Evolutionary conservation across 2,329 filamentous ascomycete species (phyloP).

Genomic region (Ceratocystis ficicola): DNA sequence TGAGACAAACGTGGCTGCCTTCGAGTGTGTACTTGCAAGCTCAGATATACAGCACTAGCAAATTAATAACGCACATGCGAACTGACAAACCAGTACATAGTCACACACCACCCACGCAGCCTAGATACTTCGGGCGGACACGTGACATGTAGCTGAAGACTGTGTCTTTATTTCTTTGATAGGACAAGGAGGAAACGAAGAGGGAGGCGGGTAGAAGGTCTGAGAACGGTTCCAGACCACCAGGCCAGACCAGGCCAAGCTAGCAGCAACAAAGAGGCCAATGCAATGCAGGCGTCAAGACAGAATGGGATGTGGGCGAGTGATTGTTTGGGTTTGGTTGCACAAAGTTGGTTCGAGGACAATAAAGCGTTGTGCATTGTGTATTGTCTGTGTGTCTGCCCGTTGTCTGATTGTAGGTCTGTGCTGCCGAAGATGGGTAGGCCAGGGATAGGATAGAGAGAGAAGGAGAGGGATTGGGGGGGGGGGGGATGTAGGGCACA

Average conservation of each 20-base stretch:
- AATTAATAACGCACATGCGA: background rate
- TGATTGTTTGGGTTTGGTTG: slow-evolving; percentile 7
- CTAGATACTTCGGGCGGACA: too few relatives aligned
- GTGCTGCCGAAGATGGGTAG: background rate
- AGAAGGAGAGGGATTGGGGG: too few relatives aligned
- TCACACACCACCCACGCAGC: too few relatives aligned
- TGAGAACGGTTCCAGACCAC: too few relatives aligned
- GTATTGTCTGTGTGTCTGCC: too few relatives aligned
- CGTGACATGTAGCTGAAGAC: background rate
- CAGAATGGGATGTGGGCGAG: background rate
- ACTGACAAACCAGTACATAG: too few relatives aligned
- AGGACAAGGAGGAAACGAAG: too few relatives aligned
- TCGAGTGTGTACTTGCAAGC: background rate
- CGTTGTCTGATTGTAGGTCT: background rate
- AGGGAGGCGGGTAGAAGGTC: too few relatives aligned
- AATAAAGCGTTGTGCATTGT: background rate
- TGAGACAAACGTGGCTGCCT: background rate
- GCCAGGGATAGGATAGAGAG: background rate
- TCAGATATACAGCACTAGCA: background rate
- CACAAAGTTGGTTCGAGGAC: background rate
- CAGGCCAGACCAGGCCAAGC: too few relatives aligned
- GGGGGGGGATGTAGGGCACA: too few relatives aligned
- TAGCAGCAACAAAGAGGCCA: background rate
- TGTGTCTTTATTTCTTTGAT: background rate
- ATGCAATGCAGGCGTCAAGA: background rate